Base-by-base conservation (phyloP, 257 asterid genomes). In the Striga asiatica region DNA sequence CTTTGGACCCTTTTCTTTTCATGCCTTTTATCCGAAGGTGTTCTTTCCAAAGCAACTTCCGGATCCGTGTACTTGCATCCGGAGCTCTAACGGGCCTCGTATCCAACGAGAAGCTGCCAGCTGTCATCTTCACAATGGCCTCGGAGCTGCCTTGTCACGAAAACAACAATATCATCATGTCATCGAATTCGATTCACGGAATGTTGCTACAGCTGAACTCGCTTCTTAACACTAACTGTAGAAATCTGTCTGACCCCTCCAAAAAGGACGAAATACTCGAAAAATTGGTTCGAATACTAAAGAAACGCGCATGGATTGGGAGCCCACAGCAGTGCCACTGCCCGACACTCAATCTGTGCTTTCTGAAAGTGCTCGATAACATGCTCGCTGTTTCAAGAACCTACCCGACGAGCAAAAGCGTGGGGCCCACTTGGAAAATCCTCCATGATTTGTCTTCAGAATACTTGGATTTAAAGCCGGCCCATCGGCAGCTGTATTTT, bases 1-100 rank as follows among this genome's bases (percentile, higher is more conserved):
- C 74, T 51, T 62, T 82, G 62, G 95, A 91, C 62, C 98, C 98
- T 43, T 87, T 78, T 56, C 66, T 82, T 46, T 79, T 91, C 66
- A 80, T 81, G 87, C 95, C 96, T 46, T 82, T 84, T 71, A 82
- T 91, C 76, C 76, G 84, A 75, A 87, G 78, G 61, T 87, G 97
- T 73, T 82, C 98, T 1, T 56, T 80, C 64, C 98, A 91, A 80
- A 78, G 73, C 74, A 87, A 87, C 68, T 70, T 71, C 45, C 83
- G 85, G 10, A 80, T 91, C 47, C 98, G 97, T 46, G 77, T 82
- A 60, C 93, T 91, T 65, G 95, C 98, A 53, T 88, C 98, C 46
- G 68, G 86, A 74, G 96, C 98, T 58, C 63, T 84, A 51, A 73
- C 78, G 7, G 96, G 98, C 50, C 62, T 91, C 35, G 84, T 87